Conservation (phyloP, 257 asterid species). For the Capsicum rhomboideum region DNA sequence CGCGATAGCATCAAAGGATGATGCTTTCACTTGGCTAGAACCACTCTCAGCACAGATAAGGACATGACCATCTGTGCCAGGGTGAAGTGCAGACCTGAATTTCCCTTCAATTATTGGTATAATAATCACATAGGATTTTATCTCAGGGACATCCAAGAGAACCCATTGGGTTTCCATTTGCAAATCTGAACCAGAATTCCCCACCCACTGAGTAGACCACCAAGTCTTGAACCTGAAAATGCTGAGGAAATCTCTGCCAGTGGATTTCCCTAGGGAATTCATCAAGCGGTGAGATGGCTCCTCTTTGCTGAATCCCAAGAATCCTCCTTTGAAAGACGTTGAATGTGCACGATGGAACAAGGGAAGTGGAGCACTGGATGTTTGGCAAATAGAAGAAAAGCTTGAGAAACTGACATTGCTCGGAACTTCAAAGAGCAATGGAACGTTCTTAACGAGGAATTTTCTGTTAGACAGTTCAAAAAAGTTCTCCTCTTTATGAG, state of each 20-base stretch:
- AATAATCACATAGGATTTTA: slow-evolving; percentile 13
- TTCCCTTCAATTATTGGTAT: slow-evolving; percentile 60
- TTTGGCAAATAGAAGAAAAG: slow-evolving; percentile 38
- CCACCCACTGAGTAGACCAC: slow-evolving; percentile 34
- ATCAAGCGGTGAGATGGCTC: slow-evolving; percentile 33
- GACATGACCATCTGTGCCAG: slow-evolving; percentile 40
- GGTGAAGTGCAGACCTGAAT: slow-evolving; percentile 56
- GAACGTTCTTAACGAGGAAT: slow-evolving; percentile 28
- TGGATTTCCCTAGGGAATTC: slow-evolving; percentile 36
- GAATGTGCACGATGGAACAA: slow-evolving; percentile 35
- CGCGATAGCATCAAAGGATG: background rate
- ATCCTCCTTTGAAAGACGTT: slow-evolving; percentile 42
- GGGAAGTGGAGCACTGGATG: slow-evolving; percentile 38
- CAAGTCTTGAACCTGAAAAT: slow-evolving; percentile 29
- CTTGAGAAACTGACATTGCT: slow-evolving; percentile 41
- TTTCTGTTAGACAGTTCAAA: slow-evolving; percentile 31
- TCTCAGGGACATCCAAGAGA: slow-evolving; percentile 15
- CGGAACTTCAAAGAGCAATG: slow-evolving; percentile 47
- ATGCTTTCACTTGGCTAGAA: background rate
- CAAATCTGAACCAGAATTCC: slow-evolving; percentile 12
- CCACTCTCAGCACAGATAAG: slow-evolving; percentile 64
- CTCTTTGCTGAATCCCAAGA: slow-evolving; percentile 47
- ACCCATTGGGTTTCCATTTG: slow-evolving; percentile 23
- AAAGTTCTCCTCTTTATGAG: slow-evolving; percentile 14
- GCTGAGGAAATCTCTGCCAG: slow-evolving; percentile 16